Percentiles rank a stretch among this genome's conserved stretches.
phyloP scores from a whole-genome alignment of 257 asterid species.

The Plectranthus barbatus region DNA sequence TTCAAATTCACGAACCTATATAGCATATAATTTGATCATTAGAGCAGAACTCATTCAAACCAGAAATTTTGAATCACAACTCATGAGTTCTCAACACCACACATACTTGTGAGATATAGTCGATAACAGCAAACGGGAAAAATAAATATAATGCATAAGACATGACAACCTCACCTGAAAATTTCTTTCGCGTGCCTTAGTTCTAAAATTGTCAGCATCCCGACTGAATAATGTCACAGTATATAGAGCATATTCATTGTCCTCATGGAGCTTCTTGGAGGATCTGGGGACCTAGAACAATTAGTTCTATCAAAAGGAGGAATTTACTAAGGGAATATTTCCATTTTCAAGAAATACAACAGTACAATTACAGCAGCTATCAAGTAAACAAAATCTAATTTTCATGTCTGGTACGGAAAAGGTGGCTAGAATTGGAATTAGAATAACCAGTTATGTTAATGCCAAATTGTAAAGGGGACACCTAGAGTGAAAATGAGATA shows the following conservation, averaged over 20 bases:
- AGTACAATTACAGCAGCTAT: not conserved
- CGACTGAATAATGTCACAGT: conserved; percentile 80
- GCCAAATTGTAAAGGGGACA: not conserved
- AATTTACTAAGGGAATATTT: conserved; percentile 8
- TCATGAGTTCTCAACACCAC: not conserved
- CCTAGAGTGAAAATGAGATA: not conserved
- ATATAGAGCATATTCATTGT: conserved; percentile 83
- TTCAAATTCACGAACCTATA: conserved; percentile 81
- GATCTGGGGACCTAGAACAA: conserved; percentile 92
- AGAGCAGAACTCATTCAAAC: conserved; percentile 6
- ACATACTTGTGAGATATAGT: not conserved
- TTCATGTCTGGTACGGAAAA: not conserved
- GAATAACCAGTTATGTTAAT: not conserved
- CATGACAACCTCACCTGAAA: conserved; percentile 57
- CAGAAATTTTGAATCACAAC: not conserved
- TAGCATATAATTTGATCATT: conserved; percentile 11
- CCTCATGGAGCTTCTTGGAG: conserved; percentile 85
- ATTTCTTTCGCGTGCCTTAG: conserved; percentile 72
- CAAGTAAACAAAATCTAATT: conserved; percentile 2
- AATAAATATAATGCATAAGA: conserved; percentile 1
- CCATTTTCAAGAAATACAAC: not conserved
- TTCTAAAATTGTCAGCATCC: conserved; percentile 93
- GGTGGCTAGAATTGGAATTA: not conserved
- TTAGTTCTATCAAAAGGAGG: conserved; percentile 26
- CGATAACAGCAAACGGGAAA: no score